Percentiles rank a stretch among this genome's conserved stretches.
phyloP scores from a whole-genome alignment of 2,329 filamentous ascomycete genomes.

The Dactylellina cionopaga region DNA sequence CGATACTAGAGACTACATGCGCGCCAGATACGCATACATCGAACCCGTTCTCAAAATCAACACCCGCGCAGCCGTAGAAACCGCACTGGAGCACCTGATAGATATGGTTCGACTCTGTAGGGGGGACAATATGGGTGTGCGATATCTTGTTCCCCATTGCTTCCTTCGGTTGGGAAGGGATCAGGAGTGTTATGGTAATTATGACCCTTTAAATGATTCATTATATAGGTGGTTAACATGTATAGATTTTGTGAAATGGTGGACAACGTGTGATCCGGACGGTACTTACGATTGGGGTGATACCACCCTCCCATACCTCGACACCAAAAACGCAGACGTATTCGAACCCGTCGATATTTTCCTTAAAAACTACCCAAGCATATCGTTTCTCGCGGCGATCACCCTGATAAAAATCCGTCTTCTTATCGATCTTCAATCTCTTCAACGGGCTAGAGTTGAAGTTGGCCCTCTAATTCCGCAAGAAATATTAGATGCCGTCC shows the following conservation, averaged over 20 bases:
- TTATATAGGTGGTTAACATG: conserved; percentile 54
- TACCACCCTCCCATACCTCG: conserved; percentile 59
- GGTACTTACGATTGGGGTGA: conserved; percentile 61
- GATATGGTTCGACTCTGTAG: conserved; percentile 64
- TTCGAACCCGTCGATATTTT: conserved; percentile 60
- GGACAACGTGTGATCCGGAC: conserved; percentile 56
- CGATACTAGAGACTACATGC: conserved; percentile 64
- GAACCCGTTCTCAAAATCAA: conserved; percentile 59
- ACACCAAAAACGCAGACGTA: conserved; percentile 61
- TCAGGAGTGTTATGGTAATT: conserved; percentile 66
- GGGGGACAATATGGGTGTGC: conserved; percentile 63
- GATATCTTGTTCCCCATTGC: conserved; percentile 61
- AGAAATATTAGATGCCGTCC: conserved; percentile 58
- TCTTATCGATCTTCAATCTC: conserved; percentile 58
- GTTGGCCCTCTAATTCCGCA: conserved; percentile 54
- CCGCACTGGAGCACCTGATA: conserved; percentile 61
- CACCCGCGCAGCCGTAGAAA: conserved; percentile 59
- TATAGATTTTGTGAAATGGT: conserved; percentile 67
- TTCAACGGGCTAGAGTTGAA: conserved; percentile 55
- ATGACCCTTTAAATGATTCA: conserved; percentile 58
- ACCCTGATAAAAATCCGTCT: conserved; percentile 61
- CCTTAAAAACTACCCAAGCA: conserved; percentile 13
- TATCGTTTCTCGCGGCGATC: conserved; percentile 56
- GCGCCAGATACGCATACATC: conserved; percentile 59
- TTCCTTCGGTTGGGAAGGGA: conserved; percentile 65